Base-by-base conservation (phyloP, 164 flowering plant species). In the Piper betle region DNA sequence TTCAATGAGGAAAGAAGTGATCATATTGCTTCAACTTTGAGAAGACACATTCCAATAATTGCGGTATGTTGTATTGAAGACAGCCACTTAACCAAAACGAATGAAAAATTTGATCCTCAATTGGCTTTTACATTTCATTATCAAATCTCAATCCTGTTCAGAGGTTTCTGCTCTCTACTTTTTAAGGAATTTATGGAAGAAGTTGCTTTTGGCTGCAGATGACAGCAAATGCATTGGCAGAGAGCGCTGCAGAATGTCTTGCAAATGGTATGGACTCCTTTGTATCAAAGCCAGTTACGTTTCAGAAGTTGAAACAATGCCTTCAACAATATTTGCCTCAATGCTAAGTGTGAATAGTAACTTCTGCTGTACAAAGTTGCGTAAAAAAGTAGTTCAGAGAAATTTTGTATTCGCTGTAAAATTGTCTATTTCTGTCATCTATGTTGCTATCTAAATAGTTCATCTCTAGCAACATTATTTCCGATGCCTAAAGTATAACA, bases 211-310 rank as follows among this genome's bases (percentile, higher is more conserved):
- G 33, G 25, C 79, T 10, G 80, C 96, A 93, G 97, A 87, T 89
- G 96, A 92, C 96, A 37, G 97, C 97, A 63, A 92, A 92, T 72
- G 77, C 94, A 40, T 70, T 84, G 72, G 68, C 94, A 3, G 98
- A 93, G 80, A 93, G 98, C 58, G 87, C 88, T 3, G 94, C 84
- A 3, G 92, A 86, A 66, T 93, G 98, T 69, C 83, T 63, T 65
- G 86, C 82, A 43, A 86, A 82, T 76, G 98, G 98, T 71, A 92
- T 92, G 98, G 98, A 92, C 74, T 89, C 97, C 1, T 89, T 89
- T 69, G 81, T 92, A 66, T 81, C 98, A 37, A 92, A 92, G 74
- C 98, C 98, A 42, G 83, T 89, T 5, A 92, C 88, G 4, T 77
- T 80, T 61, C 90, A 84, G 60, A 89, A 82, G 62, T 67, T 92